These are phyloP conservation scores for Trichophyton schoenleinii DNA, from an alignment of 2,329 filamentous ascomycete genomes.

Conservation along the genomic window DNA sequence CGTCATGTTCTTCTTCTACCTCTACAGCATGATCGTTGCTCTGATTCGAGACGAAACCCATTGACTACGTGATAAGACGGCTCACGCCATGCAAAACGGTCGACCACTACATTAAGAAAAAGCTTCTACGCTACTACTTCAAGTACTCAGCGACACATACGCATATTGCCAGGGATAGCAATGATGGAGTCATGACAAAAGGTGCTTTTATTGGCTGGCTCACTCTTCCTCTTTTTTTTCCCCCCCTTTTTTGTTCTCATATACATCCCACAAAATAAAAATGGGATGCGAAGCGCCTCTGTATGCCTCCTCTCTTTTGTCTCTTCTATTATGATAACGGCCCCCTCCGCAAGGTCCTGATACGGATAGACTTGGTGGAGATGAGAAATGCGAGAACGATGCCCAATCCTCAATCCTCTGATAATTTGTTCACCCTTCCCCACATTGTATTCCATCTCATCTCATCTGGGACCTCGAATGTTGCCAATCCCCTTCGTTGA, in stretches of 20 bases:
- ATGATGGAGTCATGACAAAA: background rate
- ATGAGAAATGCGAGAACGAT: conserved; percentile 3
- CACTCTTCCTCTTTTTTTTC: background rate
- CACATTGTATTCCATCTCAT: background rate
- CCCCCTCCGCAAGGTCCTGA: background rate
- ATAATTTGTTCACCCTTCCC: background rate
- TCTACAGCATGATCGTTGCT: conserved; percentile 97
- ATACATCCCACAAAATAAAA: background rate
- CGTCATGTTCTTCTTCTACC: conserved; percentile 99
- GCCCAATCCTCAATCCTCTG: background rate
- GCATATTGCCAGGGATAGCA: background rate
- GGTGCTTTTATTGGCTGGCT: background rate
- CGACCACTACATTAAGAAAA: conserved; percentile 7
- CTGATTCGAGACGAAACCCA: conserved; percentile 89
- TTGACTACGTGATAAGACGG: conserved; percentile 42
- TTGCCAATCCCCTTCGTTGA: background rate
- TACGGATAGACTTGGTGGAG: background rate
- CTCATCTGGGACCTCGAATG: background rate
- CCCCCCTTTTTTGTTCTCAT: background rate
- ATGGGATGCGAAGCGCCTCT: background rate
- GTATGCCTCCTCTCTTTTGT: background rate
- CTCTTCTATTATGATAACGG: background rate
- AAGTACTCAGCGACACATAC: background rate
- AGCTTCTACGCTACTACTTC: background rate
- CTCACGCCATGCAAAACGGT: conserved; percentile 30